Evolutionary conservation across 352 stramenopile species (phyloP).

Genomic region (Phytophthora syringae): DNA sequence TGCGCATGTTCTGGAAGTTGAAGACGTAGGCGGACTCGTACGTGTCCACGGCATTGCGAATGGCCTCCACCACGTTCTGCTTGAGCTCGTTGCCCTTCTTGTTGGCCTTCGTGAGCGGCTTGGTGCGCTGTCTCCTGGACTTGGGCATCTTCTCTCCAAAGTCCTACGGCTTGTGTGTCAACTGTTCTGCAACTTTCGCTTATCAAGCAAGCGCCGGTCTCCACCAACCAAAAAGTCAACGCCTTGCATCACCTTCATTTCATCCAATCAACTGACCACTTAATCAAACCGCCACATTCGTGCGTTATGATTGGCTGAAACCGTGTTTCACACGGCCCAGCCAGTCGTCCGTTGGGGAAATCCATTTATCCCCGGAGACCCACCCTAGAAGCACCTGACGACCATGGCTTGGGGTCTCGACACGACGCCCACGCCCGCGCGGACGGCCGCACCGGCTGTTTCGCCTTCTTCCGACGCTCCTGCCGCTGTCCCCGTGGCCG

Average conservation of each 20-base stretch:
- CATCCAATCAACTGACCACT: conserved; percentile 50
- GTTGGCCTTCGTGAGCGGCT: conserved; percentile 95
- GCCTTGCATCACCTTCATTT: conserved; percentile 36
- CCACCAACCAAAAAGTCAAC: conserved; percentile 63
- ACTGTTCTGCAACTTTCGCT: too few species aligned
- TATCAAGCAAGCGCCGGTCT: too few species aligned
- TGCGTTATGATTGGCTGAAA: conserved; percentile 64
- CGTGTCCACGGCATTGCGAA: conserved; percentile 94
- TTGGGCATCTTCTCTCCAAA: conserved; percentile 71
- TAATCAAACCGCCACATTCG: too few species aligned
- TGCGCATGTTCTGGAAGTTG: conserved; percentile 98
- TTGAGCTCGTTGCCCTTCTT: conserved; percentile 98
- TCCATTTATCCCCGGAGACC: conserved; percentile 20
- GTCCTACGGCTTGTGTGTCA: conserved; percentile 21
- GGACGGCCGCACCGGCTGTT: conserved; percentile 12
- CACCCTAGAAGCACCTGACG: conserved; percentile 28
- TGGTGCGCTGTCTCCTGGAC: conserved; percentile 87
- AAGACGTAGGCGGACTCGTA: conserved; percentile 96
- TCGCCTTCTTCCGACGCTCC: neutral
- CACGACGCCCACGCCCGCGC: conserved; percentile 36
- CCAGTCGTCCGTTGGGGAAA: conserved; percentile 53
- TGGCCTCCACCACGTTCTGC: conserved; percentile 92
- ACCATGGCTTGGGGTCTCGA: conserved; percentile 74
- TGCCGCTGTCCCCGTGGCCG: conserved; percentile 16
- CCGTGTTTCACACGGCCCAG: conserved; percentile 30